Evolutionary conservation across 441 rosid genomes (phyloP).

Genomic region (Lepidium campestre): DNA sequence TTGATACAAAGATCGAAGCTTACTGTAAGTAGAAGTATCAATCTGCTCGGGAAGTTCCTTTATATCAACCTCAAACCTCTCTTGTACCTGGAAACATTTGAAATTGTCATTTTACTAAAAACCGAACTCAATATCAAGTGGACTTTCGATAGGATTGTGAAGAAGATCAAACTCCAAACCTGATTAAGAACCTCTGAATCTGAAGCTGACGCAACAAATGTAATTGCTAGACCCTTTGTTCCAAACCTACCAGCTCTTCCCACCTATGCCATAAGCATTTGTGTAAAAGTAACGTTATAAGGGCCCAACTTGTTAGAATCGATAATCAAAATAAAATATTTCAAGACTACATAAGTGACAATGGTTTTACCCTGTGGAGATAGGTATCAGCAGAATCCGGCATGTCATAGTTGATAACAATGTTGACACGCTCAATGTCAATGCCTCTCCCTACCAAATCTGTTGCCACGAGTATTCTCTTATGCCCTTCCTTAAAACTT

Average conservation of each 20-base stretch:
- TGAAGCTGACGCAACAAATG: conserved; percentile 85
- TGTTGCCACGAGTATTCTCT: conserved; percentile 93
- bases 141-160: not conserved
- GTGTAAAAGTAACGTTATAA: no score
- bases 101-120: not conserved
- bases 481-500: conserved; percentile 95
- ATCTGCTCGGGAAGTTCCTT: conserved; percentile 98
- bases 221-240: conserved; percentile 95
- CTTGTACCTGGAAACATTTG: conserved; percentile 60
- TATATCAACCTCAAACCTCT: conserved; percentile 93
- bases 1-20: conserved; percentile 5
- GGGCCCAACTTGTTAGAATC: no score
- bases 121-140: not conserved
- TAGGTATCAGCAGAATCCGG: conserved; percentile 99
- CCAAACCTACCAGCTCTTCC: conserved; percentile 99
- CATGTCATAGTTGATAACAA: conserved; percentile 97
- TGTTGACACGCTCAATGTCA: conserved; percentile 95
- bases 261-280: conserved; percentile 39
- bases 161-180: conserved; percentile 35
- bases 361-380: conserved; percentile 71
- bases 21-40: conserved; percentile 96
- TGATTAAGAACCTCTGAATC: conserved; percentile 90
- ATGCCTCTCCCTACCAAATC: conserved; percentile 97
- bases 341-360: not conserved
- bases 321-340: no score